phyloP scores from a whole-genome alignment of 768 basidiomycete genomes.

The Tulasnella sp. region DNA sequence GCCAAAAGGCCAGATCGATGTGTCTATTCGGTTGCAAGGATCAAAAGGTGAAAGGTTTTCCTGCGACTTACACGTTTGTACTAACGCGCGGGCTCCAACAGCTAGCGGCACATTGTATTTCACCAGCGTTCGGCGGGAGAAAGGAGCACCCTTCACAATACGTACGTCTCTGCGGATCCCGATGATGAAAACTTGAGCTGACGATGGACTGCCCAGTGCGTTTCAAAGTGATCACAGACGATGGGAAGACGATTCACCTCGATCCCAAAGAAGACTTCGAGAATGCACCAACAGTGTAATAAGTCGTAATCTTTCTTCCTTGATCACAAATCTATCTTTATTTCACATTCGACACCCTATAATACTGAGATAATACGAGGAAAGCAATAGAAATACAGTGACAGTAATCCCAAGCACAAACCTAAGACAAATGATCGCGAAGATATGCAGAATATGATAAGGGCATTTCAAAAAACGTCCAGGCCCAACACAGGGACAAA shows the following conservation, averaged over 20 bases:
- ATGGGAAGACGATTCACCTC: constrained; percentile 12
- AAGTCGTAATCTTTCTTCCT: background rate
- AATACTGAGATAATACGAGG: background rate
- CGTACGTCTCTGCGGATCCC: background rate
- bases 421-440: background rate
- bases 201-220: constrained; percentile 12
- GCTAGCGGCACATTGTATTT: constrained; percentile 19
- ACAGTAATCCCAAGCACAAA: background rate
- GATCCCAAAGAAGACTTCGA: constrained; percentile 4
- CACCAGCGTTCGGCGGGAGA: constrained; percentile 16
- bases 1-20: constrained; percentile 8
- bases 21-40: constrained; percentile 12
- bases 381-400: background rate
- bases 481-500: background rate
- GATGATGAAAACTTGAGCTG: background rate
- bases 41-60: constrained; percentile 7
- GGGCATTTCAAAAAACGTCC: background rate
- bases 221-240: constrained; percentile 18
- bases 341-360: background rate
- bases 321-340: background rate
- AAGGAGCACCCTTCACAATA: constrained; percentile 18
- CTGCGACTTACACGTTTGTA: background rate
- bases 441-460: background rate
- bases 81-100: background rate
- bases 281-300: background rate